Base-by-base conservation (phyloP, 2,329 filamentous ascomycete genomes). In the Sporothrix humicola region DNA sequence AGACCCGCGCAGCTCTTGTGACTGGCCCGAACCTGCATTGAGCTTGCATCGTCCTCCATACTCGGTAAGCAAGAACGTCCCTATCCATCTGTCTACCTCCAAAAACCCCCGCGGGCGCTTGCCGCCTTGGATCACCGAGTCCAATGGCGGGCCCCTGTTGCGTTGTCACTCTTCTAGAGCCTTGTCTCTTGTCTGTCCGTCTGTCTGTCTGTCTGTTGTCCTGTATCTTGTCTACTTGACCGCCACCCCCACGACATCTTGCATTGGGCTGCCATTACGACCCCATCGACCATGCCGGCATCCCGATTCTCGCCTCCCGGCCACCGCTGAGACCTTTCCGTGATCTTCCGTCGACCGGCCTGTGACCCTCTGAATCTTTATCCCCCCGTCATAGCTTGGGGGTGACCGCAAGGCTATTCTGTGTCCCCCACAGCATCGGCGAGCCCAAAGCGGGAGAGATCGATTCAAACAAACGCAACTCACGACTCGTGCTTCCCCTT, bases 71-170 rank as follows among this genome's bases (percentile, higher is more conserved):
- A 69, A 54, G 48, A 69, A 52, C 48, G 10, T 52, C 13, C 15
- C 13, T 23, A 7, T 10, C 46, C 65, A 1, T 17, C 59, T 31
- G 13, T 42, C 52, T 54, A 20, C 48, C n/a, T 37, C 31, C 31
- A 37, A 56, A 56, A 31, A 7, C 9, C 59, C 42, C 37, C 37
- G 59, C n/a, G 59, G 56, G 48, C 65, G 65, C 65, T 52, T 69
- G 65, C 48, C 65, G 46, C 23, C 23, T 69, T 54, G 66, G 66
- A 69, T 56, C 66, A 69, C 66, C 48, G 66, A 56, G 66, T 69
- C 48, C 48, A 48, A 69, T 69, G 48, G 68, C 31, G 9, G 50
- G 61, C 3, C 37, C 37, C 20, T 66, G 44, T 54, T 37, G 31
- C 31, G 31, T 37, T 37, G 31, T 37, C 7, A 37, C 31, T 37